Evolutionary conservation across 1,284 basidiomycete genomes (phyloP), one percentile per base, ranked within the genome.

Genomic region (Trichosporon sp.): DNA sequence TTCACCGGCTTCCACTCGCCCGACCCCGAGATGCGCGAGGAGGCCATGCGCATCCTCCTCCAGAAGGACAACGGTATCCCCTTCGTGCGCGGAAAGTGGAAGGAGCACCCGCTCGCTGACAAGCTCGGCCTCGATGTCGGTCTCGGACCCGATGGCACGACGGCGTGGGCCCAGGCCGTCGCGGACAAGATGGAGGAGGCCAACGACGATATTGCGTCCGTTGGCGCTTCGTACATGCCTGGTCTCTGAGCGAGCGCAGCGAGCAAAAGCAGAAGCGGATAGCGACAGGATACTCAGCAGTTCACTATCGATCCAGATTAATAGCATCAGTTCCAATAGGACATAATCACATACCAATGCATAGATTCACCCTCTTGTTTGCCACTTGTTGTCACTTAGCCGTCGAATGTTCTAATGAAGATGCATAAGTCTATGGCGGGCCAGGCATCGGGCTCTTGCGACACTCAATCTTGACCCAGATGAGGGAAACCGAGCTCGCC

Each of bases 51-150:
- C 2, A 71, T 84, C 65, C 69, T 79, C 37, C 66, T 68, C 6
- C 65, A 69, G 19, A 79, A 78, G 72, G 83, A 84, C 71, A 66
- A 70, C 19, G 83, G 83, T 4, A 73, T 71, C 14, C 70, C 73
- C 7, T 84, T 80, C 75, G 65, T 80, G 6, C 71, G 76, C 16
- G 79, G 79, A 0, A 81, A 80, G 16, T 84, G 83, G 83, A 80
- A 78, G 71, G 76, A 81, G 14, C 79, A 82, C 69, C 59, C 73
- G 10, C 72, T 78, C 46, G 78, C 79, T 2, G 75, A 76, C 48
- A 65, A 48, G 8, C 35, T 82, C 0, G 81, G 81, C 1, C 32
- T 65, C 46, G 77, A 81, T 67, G 74, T 83, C 32, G 81, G 76
- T 0, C 56, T 77, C 7, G 73, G 71, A 12, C 40, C 67, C 10